These are phyloP conservation scores for Blakeslea trispora DNA, from an alignment of 371 early-diverging fungal species.

Conservation along the genomic window DNA sequence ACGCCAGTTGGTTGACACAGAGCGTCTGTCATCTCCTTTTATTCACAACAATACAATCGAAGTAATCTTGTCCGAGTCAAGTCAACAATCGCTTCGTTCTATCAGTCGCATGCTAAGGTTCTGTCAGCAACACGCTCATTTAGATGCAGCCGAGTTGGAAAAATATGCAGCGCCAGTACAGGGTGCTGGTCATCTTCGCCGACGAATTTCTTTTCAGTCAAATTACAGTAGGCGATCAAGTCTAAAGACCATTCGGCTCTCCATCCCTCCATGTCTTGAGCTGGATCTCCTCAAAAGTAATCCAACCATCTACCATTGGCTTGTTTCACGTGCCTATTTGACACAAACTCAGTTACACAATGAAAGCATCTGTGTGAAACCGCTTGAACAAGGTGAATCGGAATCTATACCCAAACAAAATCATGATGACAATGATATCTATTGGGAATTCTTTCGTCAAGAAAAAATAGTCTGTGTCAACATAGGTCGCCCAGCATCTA, in stretches of 20 bases:
- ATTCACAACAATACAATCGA: conserved; percentile 20
- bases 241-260: neutral
- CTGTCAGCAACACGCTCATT: conserved; percentile 19
- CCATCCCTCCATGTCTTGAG: conserved; percentile 6
- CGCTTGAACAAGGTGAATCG: conserved; percentile 25
- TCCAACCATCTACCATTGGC: conserved; percentile 57
- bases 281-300: conserved; percentile 51
- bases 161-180: neutral
- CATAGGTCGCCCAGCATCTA: neutral
- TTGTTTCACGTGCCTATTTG: conserved; percentile 64
- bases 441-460: conserved; percentile 16
- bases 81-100: conserved; percentile 17
- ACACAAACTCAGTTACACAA: conserved; percentile 53
- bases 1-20: conserved; percentile 47
- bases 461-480: conserved; percentile 2
- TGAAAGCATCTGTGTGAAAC: conserved; percentile 57
- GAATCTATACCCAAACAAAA: conserved; percentile 34
- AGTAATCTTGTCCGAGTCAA: conserved; percentile 50
- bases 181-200: neutral
- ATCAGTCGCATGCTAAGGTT: conserved; percentile 9
- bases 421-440: conserved; percentile 15
- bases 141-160: conserved; percentile 5
- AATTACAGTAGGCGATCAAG: neutral
- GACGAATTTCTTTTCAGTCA: neutral
- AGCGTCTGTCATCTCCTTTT: conserved; percentile 30